A percentile compares a stretch with the other conserved stretches of the same genome.
These are phyloP conservation scores for Puccinia brachypodii DNA, from an alignment of 1,284 basidiomycete genomes.

Conservation along the genomic window DNA sequence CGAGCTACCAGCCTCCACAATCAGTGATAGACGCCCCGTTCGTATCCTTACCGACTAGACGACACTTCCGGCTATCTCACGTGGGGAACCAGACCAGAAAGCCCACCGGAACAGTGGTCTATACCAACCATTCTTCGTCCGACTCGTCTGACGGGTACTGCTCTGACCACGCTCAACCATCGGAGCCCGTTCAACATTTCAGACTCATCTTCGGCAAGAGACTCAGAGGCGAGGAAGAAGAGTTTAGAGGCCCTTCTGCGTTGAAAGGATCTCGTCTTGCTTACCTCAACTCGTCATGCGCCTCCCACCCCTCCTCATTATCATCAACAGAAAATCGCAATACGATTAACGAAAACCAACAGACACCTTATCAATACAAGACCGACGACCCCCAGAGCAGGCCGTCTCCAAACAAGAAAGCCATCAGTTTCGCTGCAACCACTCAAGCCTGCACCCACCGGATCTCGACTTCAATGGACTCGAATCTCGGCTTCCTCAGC, in stretches of 20 bases:
- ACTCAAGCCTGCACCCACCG: conserved; percentile 11
- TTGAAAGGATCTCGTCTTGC: conserved; percentile 23
- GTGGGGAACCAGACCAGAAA: not conserved
- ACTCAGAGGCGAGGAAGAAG: conserved; percentile 26
- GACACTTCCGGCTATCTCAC: conserved; percentile 43
- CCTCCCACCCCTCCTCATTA: not conserved
- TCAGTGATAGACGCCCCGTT: conserved; percentile 35
- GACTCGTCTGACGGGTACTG: conserved; percentile 24
- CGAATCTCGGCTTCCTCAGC: not conserved
- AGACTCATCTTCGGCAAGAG: conserved; percentile 30
- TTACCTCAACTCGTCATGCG: not conserved
- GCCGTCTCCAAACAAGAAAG: not conserved
- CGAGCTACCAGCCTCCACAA: conserved; percentile 22
- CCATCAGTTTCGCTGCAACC: conserved; percentile 21
- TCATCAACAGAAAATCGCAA: too few relatives aligned
- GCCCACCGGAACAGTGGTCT: not conserved
- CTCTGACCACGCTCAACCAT: not conserved
- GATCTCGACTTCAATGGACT: conserved; percentile 10
- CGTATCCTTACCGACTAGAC: conserved; percentile 25
- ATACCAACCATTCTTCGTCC: not conserved
- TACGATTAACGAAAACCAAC: not conserved
- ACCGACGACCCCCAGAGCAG: not conserved
- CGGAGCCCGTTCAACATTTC: not conserved
- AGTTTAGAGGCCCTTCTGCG: conserved; percentile 11
- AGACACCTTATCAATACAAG: not conserved